Base-by-base conservation (phyloP, 1,284 basidiomycete species). In the Pyrrhoderma lamaoense region DNA sequence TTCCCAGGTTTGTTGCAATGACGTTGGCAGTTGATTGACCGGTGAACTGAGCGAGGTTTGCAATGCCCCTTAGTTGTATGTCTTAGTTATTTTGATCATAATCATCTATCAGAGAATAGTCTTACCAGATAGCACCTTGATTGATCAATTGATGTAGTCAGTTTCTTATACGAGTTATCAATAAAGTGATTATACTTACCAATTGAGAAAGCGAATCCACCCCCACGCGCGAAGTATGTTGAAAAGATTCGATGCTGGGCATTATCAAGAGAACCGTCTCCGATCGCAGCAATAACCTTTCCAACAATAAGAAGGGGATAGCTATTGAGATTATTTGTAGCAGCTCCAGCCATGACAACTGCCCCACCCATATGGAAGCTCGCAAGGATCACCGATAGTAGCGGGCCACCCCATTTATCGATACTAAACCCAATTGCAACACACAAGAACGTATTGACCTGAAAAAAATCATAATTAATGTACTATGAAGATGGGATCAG, bases 161-260 rank as follows among this genome's bases (percentile, higher is more conserved):
- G 49, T 45, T 31, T 18, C 8, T 3, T 11, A 8, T 18, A 19
- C 8, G 16, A 42, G 4, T 21, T 7, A 27, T 9, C 7, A 11
- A 16, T 37, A 21, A 3, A 3, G n/a, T 11, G 7, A 31, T 31
- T 5, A 31, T 13, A 53, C 61, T 42, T 38, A 65, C 69, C 68
- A 49, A 71, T 70, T 19, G 69, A 70, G 57, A 69, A 69, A 11
- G 68, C 71, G 47, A 70, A 70, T 14, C 71, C 71, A 25, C 62
- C 62, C 14, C 71, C 71, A 9, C 70, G 69, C 1, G 68, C 69
- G 49, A 73, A 72, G 58, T 73, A 73, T 2, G 71, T 72, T 27
- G 70, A 68, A 60, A 73, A 71, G 27, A 73, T 71, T 25, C 70
- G 63, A 55, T 73, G 71, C 58, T 73, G 71, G 5, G 71, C 71